phyloP scores from a whole-genome alignment of 345 rosid genomes.

The Microcos paniculata region DNA sequence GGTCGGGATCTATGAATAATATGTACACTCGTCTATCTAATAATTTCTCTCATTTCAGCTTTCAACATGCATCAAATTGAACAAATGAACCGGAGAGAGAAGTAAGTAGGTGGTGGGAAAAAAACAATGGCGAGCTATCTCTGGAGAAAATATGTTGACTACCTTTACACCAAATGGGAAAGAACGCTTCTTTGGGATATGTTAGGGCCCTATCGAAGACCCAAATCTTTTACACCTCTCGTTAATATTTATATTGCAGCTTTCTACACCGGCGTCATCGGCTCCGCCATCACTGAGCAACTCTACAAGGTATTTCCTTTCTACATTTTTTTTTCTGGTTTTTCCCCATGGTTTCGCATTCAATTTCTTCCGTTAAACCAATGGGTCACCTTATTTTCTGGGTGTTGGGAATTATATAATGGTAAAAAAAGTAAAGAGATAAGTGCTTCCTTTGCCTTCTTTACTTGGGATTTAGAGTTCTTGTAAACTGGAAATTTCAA shows the following conservation, averaged over 20 bases:
- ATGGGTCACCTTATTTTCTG: neutral
- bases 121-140: slow-evolving; percentile 61
- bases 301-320: slow-evolving; percentile 57
- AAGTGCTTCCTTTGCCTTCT: too few relatives aligned
- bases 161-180: slow-evolving; percentile 69
- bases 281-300: slow-evolving; percentile 86
- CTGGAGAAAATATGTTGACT: slow-evolving; percentile 88
- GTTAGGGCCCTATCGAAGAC: slow-evolving; percentile 77
- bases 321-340: neutral
- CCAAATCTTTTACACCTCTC: slow-evolving; percentile 78
- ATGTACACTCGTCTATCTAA: too few relatives aligned
- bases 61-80: neutral
- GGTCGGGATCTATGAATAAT: too few relatives aligned
- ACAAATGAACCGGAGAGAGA: neutral
- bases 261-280: slow-evolving; percentile 88
- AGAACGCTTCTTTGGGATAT: slow-evolving; percentile 80
- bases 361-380: neutral
- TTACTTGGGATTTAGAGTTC: neutral
- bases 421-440: neutral
- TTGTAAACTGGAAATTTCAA: neutral
- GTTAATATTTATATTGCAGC: slow-evolving; percentile 66
- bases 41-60: too few relatives aligned
- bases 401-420: neutral
- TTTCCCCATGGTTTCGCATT: neutral
- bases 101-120: neutral